Percentiles rank a stretch among this genome's conserved stretches.
phyloP scores from a whole-genome alignment of 2,329 filamentous ascomycete species.

The Ascochyta koolunga region DNA sequence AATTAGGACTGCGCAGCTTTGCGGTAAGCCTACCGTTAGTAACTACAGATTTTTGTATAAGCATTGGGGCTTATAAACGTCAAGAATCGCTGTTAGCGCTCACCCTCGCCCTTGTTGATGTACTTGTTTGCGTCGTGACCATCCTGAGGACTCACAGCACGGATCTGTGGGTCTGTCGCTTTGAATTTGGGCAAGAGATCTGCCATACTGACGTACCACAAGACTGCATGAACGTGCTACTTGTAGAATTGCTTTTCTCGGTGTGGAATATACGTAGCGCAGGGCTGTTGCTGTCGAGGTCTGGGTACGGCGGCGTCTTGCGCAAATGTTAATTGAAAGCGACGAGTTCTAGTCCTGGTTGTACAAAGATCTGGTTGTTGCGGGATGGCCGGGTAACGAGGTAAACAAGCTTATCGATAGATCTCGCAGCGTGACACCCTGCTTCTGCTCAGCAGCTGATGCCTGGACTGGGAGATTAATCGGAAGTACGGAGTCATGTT shows the following conservation, averaged over 20 bases:
- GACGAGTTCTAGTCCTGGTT: not conserved
- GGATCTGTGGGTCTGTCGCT: conserved; percentile 51
- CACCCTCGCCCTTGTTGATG: conserved; percentile 34
- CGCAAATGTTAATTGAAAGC: not conserved
- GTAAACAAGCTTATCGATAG: conserved; percentile 15
- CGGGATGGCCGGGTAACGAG: conserved; percentile 16
- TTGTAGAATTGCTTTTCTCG: not conserved
- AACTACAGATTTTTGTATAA: conserved; percentile 27
- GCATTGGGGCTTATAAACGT: conserved; percentile 18
- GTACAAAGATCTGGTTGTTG: conserved; percentile 9
- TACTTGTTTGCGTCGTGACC: conserved; percentile 33
- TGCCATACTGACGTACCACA: conserved; percentile 38
- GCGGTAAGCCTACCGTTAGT: conserved; percentile 36
- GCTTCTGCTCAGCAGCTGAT: not conserved
- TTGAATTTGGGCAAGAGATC: conserved; percentile 52
- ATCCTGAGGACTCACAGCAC: conserved; percentile 35
- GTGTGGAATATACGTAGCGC: not conserved
- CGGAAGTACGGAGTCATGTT: not conserved
- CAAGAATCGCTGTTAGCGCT: conserved; percentile 6
- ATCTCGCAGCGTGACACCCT: not conserved
- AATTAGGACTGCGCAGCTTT: conserved; percentile 36
- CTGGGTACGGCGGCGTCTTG: not conserved
- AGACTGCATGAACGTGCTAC: conserved; percentile 22
- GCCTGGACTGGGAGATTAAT: not conserved
- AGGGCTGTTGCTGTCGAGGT: not conserved